Conservation (phyloP, 176 grass and related monocot species). For the Guadua angustifolia region DNA sequence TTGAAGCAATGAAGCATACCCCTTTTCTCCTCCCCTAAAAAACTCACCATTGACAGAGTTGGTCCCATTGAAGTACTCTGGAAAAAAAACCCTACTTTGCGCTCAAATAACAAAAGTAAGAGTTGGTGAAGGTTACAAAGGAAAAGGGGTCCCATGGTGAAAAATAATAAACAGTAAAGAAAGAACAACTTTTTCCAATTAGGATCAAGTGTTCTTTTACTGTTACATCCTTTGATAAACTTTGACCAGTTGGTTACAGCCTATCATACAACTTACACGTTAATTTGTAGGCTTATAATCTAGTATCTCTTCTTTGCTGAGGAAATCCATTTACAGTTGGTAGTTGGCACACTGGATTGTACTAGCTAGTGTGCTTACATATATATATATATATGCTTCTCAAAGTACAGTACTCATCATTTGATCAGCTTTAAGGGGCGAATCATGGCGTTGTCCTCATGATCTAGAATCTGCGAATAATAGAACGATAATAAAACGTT, state of each 20-base stretch:
- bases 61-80: no score
- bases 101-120: background rate
- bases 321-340: background rate
- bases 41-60: no score
- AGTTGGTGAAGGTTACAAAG: background rate
- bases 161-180: background rate
- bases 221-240: no score
- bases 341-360: background rate
- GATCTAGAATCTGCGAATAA: conserved; percentile 63
- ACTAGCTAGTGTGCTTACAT: background rate
- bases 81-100: no score
- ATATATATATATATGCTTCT: background rate
- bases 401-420: background rate
- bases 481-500: background rate
- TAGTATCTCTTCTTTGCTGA: background rate
- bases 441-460: conserved; percentile 82
- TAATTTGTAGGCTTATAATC: background rate
- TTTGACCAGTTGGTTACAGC: no score
- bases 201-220: no score
- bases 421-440: conserved; percentile 52
- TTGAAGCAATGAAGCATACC: no score
- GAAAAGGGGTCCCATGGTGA: background rate
- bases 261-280: background rate
- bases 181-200: background rate
- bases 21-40: no score